These are phyloP conservation scores for Boletus nobilissimus DNA, from an alignment of 1,284 basidiomycete genomes.

Conservation along the genomic window DNA sequence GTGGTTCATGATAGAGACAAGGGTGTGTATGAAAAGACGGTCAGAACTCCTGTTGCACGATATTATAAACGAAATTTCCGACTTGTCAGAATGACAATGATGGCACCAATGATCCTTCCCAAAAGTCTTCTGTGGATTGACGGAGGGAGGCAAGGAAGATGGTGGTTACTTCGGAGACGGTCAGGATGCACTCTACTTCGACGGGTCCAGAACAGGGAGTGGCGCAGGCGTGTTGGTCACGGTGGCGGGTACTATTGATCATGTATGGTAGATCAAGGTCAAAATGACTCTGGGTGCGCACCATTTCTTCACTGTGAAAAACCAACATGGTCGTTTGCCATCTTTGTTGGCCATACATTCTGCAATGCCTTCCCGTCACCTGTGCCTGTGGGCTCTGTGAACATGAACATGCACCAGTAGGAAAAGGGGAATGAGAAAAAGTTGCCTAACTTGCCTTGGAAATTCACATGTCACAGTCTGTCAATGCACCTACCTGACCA, in stretches of 20 bases:
- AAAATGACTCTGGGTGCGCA: slow-evolving; percentile 53
- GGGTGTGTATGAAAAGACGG: not conserved
- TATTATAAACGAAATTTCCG: too few species aligned
- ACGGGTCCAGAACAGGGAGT: slow-evolving; percentile 87
- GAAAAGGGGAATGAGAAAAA: too few species aligned
- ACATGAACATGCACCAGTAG: not conserved
- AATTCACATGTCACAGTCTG: too few species aligned
- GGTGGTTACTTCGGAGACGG: slow-evolving; percentile 85
- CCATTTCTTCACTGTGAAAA: slow-evolving; percentile 91
- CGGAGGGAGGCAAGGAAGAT: slow-evolving; percentile 90
- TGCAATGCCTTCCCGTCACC: slow-evolving; percentile 86
- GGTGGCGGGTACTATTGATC: slow-evolving; percentile 72
- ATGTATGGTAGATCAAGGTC: not conserved
- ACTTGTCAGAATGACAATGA: slow-evolving; percentile 89
- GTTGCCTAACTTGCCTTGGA: too few species aligned
- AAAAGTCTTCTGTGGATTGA: slow-evolving; percentile 91
- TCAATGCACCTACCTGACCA: too few species aligned
- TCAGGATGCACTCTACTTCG: slow-evolving; percentile 79
- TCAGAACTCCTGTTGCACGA: too few species aligned
- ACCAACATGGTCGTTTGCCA: slow-evolving; percentile 94
- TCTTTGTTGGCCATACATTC: slow-evolving; percentile 99
- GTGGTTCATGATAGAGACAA: not conserved
- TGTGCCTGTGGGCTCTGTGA: not conserved
- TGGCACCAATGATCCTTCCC: slow-evolving; percentile 85
- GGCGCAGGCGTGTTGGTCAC: slow-evolving; percentile 71